Evolutionary conservation across 805 yeast species (phyloP).

Genomic region (Candida insectorum): DNA sequence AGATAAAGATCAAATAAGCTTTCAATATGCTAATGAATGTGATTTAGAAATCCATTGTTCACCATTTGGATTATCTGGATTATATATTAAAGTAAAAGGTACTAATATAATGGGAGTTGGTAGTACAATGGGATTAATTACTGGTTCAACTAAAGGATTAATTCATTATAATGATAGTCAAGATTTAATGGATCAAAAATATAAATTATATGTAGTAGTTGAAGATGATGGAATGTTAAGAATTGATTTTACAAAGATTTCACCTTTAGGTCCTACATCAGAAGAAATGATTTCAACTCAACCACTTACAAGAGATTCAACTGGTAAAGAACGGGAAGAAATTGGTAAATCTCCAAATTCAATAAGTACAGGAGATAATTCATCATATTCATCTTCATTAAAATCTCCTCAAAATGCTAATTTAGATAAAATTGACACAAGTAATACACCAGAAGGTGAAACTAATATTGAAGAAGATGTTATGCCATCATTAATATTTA

Average conservation of each 20-base stretch:
- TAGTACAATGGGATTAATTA: slow-evolving; percentile 54
- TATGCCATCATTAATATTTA: slow-evolving; percentile 46
- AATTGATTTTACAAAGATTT: slow-evolving; percentile 50
- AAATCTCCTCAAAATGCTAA: slow-evolving; percentile 8
- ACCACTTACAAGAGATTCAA: slow-evolving; percentile 1
- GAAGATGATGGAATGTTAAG: slow-evolving; percentile 45
- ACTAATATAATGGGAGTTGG: slow-evolving; percentile 53
- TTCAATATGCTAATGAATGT: slow-evolving; percentile 47
- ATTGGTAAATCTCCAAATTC: slow-evolving; percentile 11
- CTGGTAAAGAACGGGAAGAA: slow-evolving; percentile 1
- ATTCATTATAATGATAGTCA: slow-evolving; percentile 47
- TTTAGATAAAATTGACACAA: slow-evolving; percentile 8
- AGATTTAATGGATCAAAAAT: slow-evolving; percentile 45
- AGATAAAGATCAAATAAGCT: slow-evolving; percentile 15
- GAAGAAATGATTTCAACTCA: slow-evolving; percentile 8
- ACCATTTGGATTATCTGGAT: slow-evolving; percentile 53
- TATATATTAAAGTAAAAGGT: slow-evolving; percentile 46
- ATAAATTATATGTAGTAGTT: slow-evolving; percentile 46
- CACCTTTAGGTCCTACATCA: slow-evolving; percentile 16
- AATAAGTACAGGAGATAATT: slow-evolving; percentile 11
- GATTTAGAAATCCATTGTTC: slow-evolving; percentile 55
- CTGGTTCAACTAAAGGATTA: slow-evolving; percentile 48
- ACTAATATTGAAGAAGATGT: slow-evolving; percentile 31
- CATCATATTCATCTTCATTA: slow-evolving; percentile 12
- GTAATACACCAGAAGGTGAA: slow-evolving; percentile 25